Conservation (phyloP, 805 yeast genomes). For the Ogataea nakhonphanomensis region DNA sequence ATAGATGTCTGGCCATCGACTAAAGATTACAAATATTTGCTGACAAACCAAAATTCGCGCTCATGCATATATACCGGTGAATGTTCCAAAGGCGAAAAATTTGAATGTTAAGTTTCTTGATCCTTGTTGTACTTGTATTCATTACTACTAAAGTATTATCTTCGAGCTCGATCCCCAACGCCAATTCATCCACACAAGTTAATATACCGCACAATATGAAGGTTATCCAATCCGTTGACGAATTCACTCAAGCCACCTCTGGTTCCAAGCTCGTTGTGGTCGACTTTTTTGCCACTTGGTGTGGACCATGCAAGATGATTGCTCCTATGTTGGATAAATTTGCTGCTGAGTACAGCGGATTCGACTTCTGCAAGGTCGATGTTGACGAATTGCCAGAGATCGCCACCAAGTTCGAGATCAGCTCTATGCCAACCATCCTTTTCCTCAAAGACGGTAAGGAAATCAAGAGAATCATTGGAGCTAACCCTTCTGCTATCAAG, state of each 20-base stretch:
- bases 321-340: slow-evolving; percentile 90
- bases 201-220: slow-evolving; percentile 39
- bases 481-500: slow-evolving; percentile 82
- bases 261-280: slow-evolving; percentile 75
- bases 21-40: slow-evolving; percentile 8
- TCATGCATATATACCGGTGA: neutral
- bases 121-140: slow-evolving; percentile 27
- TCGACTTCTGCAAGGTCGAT: slow-evolving; percentile 84
- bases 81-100: slow-evolving; percentile 5
- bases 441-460: slow-evolving; percentile 81
- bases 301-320: slow-evolving; percentile 98
- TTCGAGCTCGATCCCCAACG: slow-evolving; percentile 1
- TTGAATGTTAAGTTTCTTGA: slow-evolving; percentile 26
- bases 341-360: slow-evolving; percentile 59
- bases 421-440: slow-evolving; percentile 61
- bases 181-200: slow-evolving; percentile 6
- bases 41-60: slow-evolving; percentile 8
- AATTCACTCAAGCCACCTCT: slow-evolving; percentile 64
- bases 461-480: slow-evolving; percentile 81
- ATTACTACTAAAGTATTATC: slow-evolving; percentile 26
- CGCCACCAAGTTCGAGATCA: slow-evolving; percentile 60
- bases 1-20: neutral
- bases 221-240: slow-evolving; percentile 42
- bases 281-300: slow-evolving; percentile 97
- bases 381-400: slow-evolving; percentile 80